Conservation (phyloP, 208 protist species). For the Leishmania turanica region DNA sequence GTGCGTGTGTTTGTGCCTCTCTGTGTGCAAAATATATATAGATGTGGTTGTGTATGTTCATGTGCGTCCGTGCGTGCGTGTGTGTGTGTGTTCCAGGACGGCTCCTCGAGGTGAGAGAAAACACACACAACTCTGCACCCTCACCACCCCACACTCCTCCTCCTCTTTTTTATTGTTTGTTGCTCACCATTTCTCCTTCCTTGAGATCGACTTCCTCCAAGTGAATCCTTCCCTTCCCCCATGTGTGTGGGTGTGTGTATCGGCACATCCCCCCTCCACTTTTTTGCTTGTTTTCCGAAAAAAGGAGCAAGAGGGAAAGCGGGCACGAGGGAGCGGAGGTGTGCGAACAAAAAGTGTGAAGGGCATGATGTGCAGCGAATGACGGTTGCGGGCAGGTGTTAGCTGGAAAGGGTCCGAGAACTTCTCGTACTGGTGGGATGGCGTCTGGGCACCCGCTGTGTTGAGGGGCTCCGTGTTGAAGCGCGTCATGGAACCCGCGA, state of each 20-base stretch:
- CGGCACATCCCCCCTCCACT: background rate
- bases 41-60: too few relatives aligned
- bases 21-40: too few relatives aligned
- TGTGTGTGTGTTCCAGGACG: background rate
- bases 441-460: background rate
- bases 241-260: background rate
- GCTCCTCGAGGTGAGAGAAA: background rate
- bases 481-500: background rate
- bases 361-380: background rate
- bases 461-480: background rate
- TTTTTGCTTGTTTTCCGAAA: background rate
- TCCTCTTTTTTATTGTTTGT: constrained; percentile 1
- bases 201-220: background rate
- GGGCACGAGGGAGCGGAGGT: background rate
- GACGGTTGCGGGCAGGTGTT: background rate
- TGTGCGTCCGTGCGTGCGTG: background rate
- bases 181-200: background rate
- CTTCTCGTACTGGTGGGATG: background rate
- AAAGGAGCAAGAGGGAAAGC: background rate
- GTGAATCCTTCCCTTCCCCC: background rate
- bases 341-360: background rate
- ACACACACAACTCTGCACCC: background rate
- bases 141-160: background rate
- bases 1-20: too few relatives aligned
- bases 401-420: background rate